phyloP scores from a whole-genome alignment of 2,329 filamentous ascomycete genomes.

The Pseudogymnoascus sp. region DNA sequence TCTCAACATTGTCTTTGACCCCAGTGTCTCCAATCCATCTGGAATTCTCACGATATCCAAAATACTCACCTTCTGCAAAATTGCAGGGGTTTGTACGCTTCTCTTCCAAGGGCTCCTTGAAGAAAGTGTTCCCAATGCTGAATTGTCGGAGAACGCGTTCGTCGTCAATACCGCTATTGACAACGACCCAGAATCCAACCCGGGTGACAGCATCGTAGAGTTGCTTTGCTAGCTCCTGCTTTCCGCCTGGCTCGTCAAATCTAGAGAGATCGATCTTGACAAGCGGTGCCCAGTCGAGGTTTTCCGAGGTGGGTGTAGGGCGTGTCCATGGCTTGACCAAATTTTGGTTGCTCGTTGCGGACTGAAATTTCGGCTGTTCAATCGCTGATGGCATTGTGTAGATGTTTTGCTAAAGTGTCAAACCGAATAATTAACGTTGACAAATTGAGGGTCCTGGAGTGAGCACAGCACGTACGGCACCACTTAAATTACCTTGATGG shows the following conservation, averaged over 20 bases:
- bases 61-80: slow-evolving; percentile 37
- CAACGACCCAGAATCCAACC: slow-evolving; percentile 53
- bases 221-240: slow-evolving; percentile 42
- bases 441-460: not conserved
- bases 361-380: not conserved
- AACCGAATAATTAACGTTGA: not conserved
- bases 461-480: not conserved
- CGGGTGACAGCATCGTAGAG: slow-evolving; percentile 42
- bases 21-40: slow-evolving; percentile 30
- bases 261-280: slow-evolving; percentile 44
- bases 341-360: slow-evolving; percentile 14
- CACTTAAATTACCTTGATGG: slow-evolving; percentile 7
- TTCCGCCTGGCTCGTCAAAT: slow-evolving; percentile 42
- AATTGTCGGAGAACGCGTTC: slow-evolving; percentile 53
- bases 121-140: slow-evolving; percentile 50
- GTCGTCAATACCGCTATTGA: slow-evolving; percentile 51
- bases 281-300: slow-evolving; percentile 42
- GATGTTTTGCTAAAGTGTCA: not conserved
- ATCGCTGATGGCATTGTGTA: slow-evolving; percentile 24
- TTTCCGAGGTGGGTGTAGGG: slow-evolving; percentile 25
- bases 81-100: slow-evolving; percentile 33
- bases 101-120: slow-evolving; percentile 47
- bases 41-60: slow-evolving; percentile 38
- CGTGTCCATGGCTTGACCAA: slow-evolving; percentile 30
- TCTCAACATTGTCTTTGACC: slow-evolving; percentile 45